phyloP scores from a whole-genome alignment of 805 yeast genomes.

The Yamadazyma nakazawae region DNA sequence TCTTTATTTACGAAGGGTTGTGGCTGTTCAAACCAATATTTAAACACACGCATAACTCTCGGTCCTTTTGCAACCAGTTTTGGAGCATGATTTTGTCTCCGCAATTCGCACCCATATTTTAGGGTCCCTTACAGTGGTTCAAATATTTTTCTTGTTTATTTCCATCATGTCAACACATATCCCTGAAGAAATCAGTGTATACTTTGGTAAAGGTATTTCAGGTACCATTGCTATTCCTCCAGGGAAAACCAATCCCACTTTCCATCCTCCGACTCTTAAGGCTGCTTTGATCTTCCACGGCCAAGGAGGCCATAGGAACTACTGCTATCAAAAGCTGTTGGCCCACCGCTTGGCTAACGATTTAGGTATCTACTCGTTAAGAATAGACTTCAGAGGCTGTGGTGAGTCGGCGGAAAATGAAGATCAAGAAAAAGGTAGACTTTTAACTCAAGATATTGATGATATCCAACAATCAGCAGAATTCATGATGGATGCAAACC shows the following conservation, averaged over 20 bases:
- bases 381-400: conserved; percentile 85
- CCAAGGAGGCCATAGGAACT: conserved; percentile 78
- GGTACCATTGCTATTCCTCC: conserved; percentile 42
- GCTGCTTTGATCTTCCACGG: conserved; percentile 76
- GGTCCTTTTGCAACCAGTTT: background rate
- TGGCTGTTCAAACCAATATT: too few relatives aligned
- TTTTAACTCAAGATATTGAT: conserved; percentile 59
- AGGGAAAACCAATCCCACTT: conserved; percentile 13
- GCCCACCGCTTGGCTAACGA: conserved; percentile 58
- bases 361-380: conserved; percentile 59
- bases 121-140: background rate
- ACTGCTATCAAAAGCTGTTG: conserved; percentile 64
- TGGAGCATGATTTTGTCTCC: background rate
- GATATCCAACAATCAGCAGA: conserved; percentile 52
- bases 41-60: too few relatives aligned
- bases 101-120: conserved; percentile 3
- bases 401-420: conserved; percentile 66
- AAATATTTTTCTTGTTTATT: background rate
- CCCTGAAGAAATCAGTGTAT: conserved; percentile 37
- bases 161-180: background rate
- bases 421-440: conserved; percentile 46
- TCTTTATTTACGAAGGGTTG: too few relatives aligned
- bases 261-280: conserved; percentile 41
- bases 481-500: conserved; percentile 23
- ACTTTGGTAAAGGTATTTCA: conserved; percentile 29